Evolutionary conservation across 108 stramenopile species (phyloP), one percentile per base, ranked within the genome.

Genomic region (Skeletonema tropicum): DNA sequence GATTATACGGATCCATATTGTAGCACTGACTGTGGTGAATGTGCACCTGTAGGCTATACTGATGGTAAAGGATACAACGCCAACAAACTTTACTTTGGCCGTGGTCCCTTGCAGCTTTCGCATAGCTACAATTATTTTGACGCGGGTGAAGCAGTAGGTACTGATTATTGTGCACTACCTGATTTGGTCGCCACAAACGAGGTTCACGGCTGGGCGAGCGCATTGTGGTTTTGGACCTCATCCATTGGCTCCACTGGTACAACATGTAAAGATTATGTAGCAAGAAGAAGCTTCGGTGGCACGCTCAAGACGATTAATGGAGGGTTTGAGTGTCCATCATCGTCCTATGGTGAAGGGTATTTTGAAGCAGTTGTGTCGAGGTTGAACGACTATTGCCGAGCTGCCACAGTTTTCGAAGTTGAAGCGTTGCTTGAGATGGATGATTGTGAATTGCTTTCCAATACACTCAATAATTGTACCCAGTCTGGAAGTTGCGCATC

Each of bases 51-150:
- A 29, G 2, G 1, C 1, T 29, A 29, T 70, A n/a, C 38, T 29
- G 57, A 60, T 6, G 32, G 5, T 3, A 7, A 0, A 35, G 33
- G 33, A 35, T 35, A 35, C 33, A 3, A 49, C 19, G 69, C 69
- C 11, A 41, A 59, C 36, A 3, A 41, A 23, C 57, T 70, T 3
- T 70, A 36, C 69, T 70, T 70, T 19, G 69, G 69, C 3, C 14
- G 69, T 17, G 69, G 69, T 9, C 30, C 35, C 5, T 13, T 49
- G 3, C 55, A 39, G 19, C 15, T 41, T 1, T 32, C 30, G 2
- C 57, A 55, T 52, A 70, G 60, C 25, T 70, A 70, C 58, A 70
- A 70, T 33, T 70, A 70, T 36, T 60, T 60, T 52, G 35, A 21
- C 2, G 69, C 58, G 6, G 9, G 59, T 13, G 58, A n/a, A n/a